Evolutionary conservation across 352 stramenopile genomes (phyloP), one percentile per base, ranked within the genome.

Genomic region (Ophiocytium majus): DNA sequence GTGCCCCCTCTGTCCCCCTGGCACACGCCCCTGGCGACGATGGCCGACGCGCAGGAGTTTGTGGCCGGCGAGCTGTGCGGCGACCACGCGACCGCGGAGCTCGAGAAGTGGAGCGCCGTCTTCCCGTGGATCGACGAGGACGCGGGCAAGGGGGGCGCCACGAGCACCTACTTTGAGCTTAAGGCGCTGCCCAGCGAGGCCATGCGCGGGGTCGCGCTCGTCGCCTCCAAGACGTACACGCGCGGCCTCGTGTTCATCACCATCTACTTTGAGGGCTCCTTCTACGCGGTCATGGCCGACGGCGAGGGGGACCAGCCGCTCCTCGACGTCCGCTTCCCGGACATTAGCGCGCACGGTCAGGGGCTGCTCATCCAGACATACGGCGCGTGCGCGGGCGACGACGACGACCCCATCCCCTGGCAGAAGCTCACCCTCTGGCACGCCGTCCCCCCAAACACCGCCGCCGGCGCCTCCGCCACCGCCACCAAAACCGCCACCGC

Each of bases 391-490:
- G 34, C 80, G 49, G 19, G 33, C 33, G n/a, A n/a, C n/a, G n/a
- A n/a, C n/a, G 87, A 90, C n/a, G 10, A 34, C 0, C 33, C 35
- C 10, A 79, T 10, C 9, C 81, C 82, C 33, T 93, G 89, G 90
- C 85, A 96, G 89, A 98, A 98, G 86, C 89, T 98, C 0, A 97
- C 94, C 63, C 87, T 98, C 28, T 98, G 94, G 94, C 95, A 98
- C 83, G 86, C 90, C 23, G 84, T 94, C 17, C 90, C 85, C 63
- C 76, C 75, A 31, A 71, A 81, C 75, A 23, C 9, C n/a, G 19
- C 9, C 75, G 23, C 9, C 35, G n/a, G 43, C 64, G 28, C 5
- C 64, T 14, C 5, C 64, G n/a, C n/a, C n/a, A n/a, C n/a, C 74
- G 31, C 74, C 28, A 80, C 74, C 74, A 80, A 71, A 31, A 81